Evolutionary conservation across 1,284 basidiomycete species (phyloP).

Genomic region (Marasmius fiardii): DNA sequence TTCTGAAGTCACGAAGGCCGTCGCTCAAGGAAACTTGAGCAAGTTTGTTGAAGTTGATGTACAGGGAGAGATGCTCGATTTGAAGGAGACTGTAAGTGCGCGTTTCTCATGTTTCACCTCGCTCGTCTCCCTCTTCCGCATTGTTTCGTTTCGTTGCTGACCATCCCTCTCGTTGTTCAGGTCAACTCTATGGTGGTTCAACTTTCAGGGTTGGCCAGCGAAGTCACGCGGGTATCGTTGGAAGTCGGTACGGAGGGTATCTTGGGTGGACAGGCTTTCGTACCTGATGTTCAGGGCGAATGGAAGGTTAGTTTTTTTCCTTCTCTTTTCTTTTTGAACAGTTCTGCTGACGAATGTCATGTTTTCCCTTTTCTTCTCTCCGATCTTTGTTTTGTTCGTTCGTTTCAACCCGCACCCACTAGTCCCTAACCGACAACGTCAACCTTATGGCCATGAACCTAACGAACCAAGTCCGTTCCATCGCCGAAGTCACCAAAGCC

Average conservation of each 20-base stretch:
- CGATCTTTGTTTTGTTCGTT: no score
- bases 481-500: conserved; percentile 84
- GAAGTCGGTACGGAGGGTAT: conserved; percentile 97
- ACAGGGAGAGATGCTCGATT: conserved; percentile 94
- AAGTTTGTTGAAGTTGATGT: conserved; percentile 94
- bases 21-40: conserved; percentile 88
- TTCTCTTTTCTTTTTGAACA: no score
- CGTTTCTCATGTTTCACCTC: not conserved
- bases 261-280: conserved; percentile 90
- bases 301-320: conserved; percentile 86
- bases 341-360: no score
- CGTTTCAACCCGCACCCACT: not conserved
- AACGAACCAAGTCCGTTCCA: conserved; percentile 89
- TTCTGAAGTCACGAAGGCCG: conserved; percentile 95
- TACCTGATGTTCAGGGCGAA: conserved; percentile 86
- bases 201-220: conserved; percentile 78
- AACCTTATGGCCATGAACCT: conserved; percentile 92
- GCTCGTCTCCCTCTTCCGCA: not conserved
- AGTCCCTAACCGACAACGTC: conserved; percentile 76
- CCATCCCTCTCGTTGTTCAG: not conserved
- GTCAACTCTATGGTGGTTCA: conserved; percentile 90
- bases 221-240: conserved; percentile 71
- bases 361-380: no score
- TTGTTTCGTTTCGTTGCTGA: not conserved
- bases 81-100: conserved; percentile 71